A percentile compares a stretch with the other conserved stretches of the same genome.
Evolutionary conservation across 2,329 filamentous ascomycete genomes (phyloP).

Genomic region (Ascosphaera acerosa): DNA sequence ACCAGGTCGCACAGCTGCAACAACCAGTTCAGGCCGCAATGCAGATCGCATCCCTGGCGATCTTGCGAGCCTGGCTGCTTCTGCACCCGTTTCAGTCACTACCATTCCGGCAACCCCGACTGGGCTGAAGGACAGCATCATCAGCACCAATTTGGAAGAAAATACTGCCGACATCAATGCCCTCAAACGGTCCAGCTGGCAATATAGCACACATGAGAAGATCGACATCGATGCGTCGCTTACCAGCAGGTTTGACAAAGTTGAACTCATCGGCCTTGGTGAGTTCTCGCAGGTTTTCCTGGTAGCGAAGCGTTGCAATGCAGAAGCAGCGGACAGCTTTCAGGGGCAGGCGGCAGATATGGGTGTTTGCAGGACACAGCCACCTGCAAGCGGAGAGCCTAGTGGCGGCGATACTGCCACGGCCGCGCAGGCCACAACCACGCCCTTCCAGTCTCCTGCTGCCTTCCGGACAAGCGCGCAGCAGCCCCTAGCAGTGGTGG

Average conservation of each 20-base stretch:
- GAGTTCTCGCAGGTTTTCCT: constrained; percentile 79
- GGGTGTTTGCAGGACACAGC: background rate
- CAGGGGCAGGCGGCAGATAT: background rate
- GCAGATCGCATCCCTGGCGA: no score
- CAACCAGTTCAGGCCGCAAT: no score
- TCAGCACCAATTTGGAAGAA: background rate
- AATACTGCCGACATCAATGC: constrained; percentile 1
- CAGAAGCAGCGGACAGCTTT: background rate
- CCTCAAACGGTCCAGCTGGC: background rate
- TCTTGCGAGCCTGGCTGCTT: no score
- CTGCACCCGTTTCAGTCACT: constrained; percentile 24
- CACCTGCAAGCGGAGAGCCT: no score
- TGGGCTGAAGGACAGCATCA: constrained; percentile 30
- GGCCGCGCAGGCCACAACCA: background rate
- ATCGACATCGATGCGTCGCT: constrained; percentile 48
- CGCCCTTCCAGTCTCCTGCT: constrained; percentile 1
- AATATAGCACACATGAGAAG: background rate
- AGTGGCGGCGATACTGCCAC: no score
- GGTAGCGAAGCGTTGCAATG: background rate
- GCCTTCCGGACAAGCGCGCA: no score
- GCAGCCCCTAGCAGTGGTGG: no score
- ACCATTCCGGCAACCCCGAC: constrained; percentile 86
- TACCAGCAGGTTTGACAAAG: constrained; percentile 50
- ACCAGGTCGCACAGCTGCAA: constrained; percentile 15
- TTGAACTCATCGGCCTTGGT: constrained; percentile 58